These are phyloP conservation scores for Colletotrichum tabaci DNA, from an alignment of 2,329 filamentous ascomycete species.

Conservation along the genomic window DNA sequence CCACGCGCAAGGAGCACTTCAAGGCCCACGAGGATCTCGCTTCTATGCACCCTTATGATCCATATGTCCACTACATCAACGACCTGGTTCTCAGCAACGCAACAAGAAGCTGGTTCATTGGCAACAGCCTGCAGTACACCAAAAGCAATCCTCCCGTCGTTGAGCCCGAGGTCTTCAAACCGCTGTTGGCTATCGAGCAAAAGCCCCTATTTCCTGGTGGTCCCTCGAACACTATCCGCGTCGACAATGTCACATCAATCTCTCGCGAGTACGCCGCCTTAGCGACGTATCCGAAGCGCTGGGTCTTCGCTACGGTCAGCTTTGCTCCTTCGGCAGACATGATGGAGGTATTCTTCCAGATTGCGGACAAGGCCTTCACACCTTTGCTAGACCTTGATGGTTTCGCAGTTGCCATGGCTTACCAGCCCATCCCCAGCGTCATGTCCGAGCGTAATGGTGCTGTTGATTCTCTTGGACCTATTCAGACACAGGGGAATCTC, in stretches of 20 bases:
- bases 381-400: neutral
- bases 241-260: conserved; percentile 25
- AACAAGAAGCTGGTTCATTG: conserved; percentile 20
- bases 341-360: conserved; percentile 28
- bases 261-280: conserved; percentile 25
- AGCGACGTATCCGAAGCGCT: conserved; percentile 22
- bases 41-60: conserved; percentile 12
- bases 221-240: conserved; percentile 16
- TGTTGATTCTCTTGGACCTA: neutral
- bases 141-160: conserved; percentile 8
- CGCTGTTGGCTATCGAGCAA: neutral
- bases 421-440: conserved; percentile 16
- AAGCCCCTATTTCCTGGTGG: conserved; percentile 8
- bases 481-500: conserved; percentile 18
- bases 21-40: conserved; percentile 15
- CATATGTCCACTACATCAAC: conserved; percentile 31
- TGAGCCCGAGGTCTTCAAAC: conserved; percentile 6
- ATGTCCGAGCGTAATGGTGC: conserved; percentile 18
- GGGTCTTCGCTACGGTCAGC: conserved; percentile 15
- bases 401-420: conserved; percentile 18
- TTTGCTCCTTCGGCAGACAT: conserved; percentile 19
- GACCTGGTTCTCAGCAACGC: conserved; percentile 26
- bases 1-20: conserved; percentile 18
- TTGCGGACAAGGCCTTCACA: conserved; percentile 15
- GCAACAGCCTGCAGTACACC: conserved; percentile 31